Evolutionary conservation across 2,329 filamentous ascomycete genomes (phyloP), one percentile per base, ranked within the genome.

Genomic region (Arthroderma sp.): DNA sequence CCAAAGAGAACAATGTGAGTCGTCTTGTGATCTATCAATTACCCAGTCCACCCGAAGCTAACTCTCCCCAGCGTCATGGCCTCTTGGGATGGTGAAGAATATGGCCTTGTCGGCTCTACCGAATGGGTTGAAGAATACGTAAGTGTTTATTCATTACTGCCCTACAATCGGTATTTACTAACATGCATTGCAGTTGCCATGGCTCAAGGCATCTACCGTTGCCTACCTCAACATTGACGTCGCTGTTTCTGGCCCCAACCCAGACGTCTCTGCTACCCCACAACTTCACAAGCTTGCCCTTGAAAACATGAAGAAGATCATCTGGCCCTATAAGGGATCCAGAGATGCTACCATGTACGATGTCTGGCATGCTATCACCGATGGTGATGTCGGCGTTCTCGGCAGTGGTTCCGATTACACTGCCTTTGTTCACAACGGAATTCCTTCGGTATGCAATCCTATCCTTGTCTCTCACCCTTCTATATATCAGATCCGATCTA

Each of bases 191-290:
- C 36, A 50, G 49, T 57, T 70, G 15, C 66, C 65, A 2, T 71
- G 68, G 68, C 55, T 72, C 33, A 65, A 60, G 40, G 59, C 53
- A 2, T 59, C 66, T 4, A 63, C 64, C 2, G 61, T 71, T 3
- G 64, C 67, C 0, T 73, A 75, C 42, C 60, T 75, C 40, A 75
- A 75, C 52, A 59, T 74, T 31, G 72, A 74, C 38, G 61, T 71
- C 2, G 72, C 68, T 0, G 64, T 67, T 2, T 63, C 64, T 4
- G 71, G 71, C 0, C 66, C 61, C 3, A 57, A 63, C 4, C 67
- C 59, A 4, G 57, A 57, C 5, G 46, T 67, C 27, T 53, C 58
- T 6, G 64, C 65, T 3, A 61, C 64, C 2, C 66, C 66, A 4
- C 61, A 67, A 36, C 54, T 69, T 1, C 64, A 68, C 47, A 47